These are phyloP conservation scores for Sesbania bispinosa DNA, from an alignment of 306 rosid genomes.

Conservation along the genomic window DNA sequence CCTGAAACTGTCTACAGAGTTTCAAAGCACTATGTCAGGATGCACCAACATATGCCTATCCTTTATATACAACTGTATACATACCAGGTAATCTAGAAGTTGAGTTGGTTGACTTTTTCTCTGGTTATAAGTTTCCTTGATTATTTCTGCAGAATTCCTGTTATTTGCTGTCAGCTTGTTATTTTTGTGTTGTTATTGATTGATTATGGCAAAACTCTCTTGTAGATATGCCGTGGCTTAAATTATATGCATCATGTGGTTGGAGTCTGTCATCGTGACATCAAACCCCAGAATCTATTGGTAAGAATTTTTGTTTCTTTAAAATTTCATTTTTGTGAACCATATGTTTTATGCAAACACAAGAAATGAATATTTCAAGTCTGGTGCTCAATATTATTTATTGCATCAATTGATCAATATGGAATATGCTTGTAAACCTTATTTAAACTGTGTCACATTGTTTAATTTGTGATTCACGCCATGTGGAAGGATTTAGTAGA, in stretches of 20 bases:
- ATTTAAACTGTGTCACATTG: background rate
- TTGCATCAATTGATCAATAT: background rate
- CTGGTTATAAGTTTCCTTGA: background rate
- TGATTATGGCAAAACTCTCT: background rate
- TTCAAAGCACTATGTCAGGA: slow-evolving; percentile 73
- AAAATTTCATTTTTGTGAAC: background rate
- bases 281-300: slow-evolving; percentile 96
- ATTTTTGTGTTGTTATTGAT: slow-evolving; percentile 10
- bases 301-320: slow-evolving; percentile 37
- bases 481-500: background rate
- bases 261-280: slow-evolving; percentile 92
- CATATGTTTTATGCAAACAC: background rate
- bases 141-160: background rate
- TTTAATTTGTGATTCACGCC: background rate
- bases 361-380: background rate
- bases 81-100: slow-evolving; percentile 64
- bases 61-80: slow-evolving; percentile 69
- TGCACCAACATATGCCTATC: slow-evolving; percentile 70
- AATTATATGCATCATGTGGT: slow-evolving; percentile 85
- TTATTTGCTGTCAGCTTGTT: background rate
- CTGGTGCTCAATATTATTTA: background rate
- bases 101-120: background rate
- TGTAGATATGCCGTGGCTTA: slow-evolving; percentile 87
- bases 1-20: slow-evolving; percentile 88
- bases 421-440: background rate